phyloP scores from a whole-genome alignment of 768 basidiomycete genomes.

The Boletellus sp. region DNA sequence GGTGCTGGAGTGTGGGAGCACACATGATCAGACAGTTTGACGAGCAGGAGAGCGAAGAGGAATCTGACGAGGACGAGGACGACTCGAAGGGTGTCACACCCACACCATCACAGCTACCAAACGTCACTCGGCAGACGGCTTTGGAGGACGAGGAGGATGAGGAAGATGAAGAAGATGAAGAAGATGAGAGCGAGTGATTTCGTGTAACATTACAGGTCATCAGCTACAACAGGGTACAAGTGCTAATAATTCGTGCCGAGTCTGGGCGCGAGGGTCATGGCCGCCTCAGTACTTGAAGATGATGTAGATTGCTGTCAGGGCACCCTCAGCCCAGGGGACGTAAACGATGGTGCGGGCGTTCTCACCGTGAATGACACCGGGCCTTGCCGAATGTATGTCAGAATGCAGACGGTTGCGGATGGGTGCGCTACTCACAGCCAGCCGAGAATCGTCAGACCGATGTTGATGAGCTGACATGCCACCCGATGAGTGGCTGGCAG shows the following conservation, averaged over 20 bases:
- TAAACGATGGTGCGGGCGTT: neutral
- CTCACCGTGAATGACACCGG: constrained; percentile 71
- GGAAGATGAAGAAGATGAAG: constrained; percentile 2
- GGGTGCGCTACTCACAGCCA: constrained; percentile 55
- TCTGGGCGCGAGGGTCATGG: no score
- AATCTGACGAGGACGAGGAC: constrained; percentile 31
- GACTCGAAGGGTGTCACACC: constrained; percentile 11
- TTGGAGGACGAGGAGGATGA: constrained; percentile 7
- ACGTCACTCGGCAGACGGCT: neutral
- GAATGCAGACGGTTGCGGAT: neutral
- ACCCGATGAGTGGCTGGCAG: neutral
- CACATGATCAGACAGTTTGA: constrained; percentile 81
- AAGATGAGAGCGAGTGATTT: constrained; percentile 9
- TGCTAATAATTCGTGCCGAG: neutral
- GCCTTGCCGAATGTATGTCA: constrained; percentile 39
- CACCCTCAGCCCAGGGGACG: constrained; percentile 11
- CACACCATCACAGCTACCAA: neutral
- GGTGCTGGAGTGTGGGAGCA: constrained; percentile 66
- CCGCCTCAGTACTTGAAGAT: constrained; percentile 62
- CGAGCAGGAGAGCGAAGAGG: constrained; percentile 62
- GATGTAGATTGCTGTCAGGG: constrained; percentile 66
- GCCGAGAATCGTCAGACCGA: constrained; percentile 73
- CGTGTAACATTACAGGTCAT: constrained; percentile 6
- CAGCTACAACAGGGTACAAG: constrained; percentile 4
- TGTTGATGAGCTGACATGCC: constrained; percentile 54